Evolutionary conservation across 2,329 filamentous ascomycete genomes (phyloP).

Genomic region (Apiospora marii): DNA sequence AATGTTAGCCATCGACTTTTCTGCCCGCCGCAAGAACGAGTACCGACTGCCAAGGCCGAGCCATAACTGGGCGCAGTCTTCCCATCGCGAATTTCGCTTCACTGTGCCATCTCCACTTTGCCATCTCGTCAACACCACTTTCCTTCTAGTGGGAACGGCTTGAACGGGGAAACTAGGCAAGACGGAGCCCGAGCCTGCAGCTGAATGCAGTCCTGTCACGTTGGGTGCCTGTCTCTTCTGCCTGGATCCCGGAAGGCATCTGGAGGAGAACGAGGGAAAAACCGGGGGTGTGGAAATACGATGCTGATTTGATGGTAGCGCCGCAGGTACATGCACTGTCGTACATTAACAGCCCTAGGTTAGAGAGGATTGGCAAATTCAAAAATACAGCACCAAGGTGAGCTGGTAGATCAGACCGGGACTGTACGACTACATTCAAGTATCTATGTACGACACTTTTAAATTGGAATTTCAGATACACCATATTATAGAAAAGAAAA

Average conservation of each 20-base stretch:
- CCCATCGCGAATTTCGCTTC: slow-evolving; percentile 8
- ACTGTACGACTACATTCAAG: not conserved
- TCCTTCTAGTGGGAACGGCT: slow-evolving; percentile 16
- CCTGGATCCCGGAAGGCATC: not conserved
- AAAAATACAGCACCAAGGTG: not conserved
- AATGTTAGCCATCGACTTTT: slow-evolving; percentile 19
- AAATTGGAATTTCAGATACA: not conserved
- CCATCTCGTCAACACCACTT: not conserved
- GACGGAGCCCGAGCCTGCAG: slow-evolving; percentile 1
- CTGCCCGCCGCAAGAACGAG: not conserved
- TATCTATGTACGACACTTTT: not conserved
- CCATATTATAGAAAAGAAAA: not conserved
- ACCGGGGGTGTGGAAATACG: slow-evolving; percentile 4
- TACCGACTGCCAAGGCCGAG: slow-evolving; percentile 1
- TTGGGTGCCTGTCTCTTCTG: slow-evolving; percentile 5
- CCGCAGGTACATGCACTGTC: not conserved
- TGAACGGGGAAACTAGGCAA: slow-evolving; percentile 9
- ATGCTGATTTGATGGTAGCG: not conserved
- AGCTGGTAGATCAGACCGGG: not conserved
- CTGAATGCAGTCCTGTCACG: not conserved
- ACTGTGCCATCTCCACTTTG: not conserved
- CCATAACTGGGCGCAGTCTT: slow-evolving; percentile 19
- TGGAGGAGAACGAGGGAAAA: not conserved
- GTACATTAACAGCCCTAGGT: not conserved
- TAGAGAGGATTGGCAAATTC: not conserved